phyloP scores from a whole-genome alignment of 2,329 filamentous ascomycete species.

The Salinomyces thailandicus region DNA sequence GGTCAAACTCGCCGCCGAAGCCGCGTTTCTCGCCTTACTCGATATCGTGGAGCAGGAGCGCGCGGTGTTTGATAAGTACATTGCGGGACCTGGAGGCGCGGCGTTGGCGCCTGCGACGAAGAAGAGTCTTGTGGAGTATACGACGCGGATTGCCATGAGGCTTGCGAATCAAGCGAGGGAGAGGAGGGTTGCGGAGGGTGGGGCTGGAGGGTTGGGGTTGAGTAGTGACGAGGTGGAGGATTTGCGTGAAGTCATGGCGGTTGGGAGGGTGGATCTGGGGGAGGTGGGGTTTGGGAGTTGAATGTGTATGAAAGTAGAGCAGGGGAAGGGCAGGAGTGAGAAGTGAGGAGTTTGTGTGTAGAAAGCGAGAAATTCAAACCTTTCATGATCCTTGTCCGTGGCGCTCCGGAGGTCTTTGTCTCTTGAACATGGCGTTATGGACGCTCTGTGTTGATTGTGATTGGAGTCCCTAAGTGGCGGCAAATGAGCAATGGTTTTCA shows the following conservation, averaged over 20 bases:
- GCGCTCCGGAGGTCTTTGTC: no score
- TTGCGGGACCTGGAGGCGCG: conserved; percentile 52
- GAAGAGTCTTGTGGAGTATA: conserved; percentile 92
- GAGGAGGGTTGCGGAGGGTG: conserved; percentile 82
- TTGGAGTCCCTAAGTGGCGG: no score
- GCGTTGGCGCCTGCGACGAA: conserved; percentile 62
- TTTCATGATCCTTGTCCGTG: no score
- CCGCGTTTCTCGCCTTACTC: conserved; percentile 85
- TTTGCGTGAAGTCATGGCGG: conserved; percentile 89
- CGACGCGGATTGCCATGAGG: conserved; percentile 80
- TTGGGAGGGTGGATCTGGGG: conserved; percentile 71
- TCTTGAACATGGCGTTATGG: no score
- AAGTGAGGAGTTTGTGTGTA: no score
- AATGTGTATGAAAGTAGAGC: not conserved
- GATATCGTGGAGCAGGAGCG: conserved; percentile 78
- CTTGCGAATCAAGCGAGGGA: conserved; percentile 81
- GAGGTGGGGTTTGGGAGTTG: not conserved
- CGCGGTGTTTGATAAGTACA: conserved; percentile 83
- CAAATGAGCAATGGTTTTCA: no score
- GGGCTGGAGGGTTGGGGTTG: conserved; percentile 71
- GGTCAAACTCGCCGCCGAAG: conserved; percentile 88
- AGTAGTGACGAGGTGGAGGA: conserved; percentile 89
- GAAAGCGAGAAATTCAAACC: no score
- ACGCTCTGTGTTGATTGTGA: no score
- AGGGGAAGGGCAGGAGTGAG: no score